Evolutionary conservation across 1,139 yeast genomes (phyloP).

Genomic region (Magnusiomyces magnusii): DNA sequence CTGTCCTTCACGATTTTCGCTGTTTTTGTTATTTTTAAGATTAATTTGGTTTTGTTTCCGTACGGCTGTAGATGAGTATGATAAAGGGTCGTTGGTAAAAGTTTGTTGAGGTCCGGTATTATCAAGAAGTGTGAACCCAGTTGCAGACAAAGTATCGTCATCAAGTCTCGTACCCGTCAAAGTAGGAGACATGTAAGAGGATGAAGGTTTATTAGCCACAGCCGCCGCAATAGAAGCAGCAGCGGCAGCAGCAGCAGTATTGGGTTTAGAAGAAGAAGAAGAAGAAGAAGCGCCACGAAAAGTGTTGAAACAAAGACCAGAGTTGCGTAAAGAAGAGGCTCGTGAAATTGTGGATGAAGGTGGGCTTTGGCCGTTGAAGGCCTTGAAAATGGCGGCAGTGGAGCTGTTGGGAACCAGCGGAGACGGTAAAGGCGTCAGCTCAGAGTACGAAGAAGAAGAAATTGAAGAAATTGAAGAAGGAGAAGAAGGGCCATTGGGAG

Average conservation of each 20-base stretch:
- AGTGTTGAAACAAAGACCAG: constrained; percentile 5
- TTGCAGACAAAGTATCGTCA: neutral
- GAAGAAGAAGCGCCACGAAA: too few relatives aligned
- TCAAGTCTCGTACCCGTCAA: neutral
- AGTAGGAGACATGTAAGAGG: neutral
- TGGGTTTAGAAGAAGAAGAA: neutral
- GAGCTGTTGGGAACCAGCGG: constrained; percentile 24
- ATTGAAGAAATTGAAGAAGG: constrained; percentile 9
- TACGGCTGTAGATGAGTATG: neutral
- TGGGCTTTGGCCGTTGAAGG: constrained; percentile 23
- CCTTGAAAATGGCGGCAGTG: constrained; percentile 19
- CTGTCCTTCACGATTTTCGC: neutral
- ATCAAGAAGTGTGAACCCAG: neutral
- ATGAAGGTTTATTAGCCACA: neutral
- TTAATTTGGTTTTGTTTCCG: neutral
- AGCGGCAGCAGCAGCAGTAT: neutral
- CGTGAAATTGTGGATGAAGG: constrained; percentile 24
- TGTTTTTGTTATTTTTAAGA: neutral
- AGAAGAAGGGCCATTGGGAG: neutral
- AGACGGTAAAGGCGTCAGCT: constrained; percentile 30
- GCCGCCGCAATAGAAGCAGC: neutral
- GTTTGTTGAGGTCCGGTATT: neutral
- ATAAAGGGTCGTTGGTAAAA: neutral
- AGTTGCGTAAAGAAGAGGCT: constrained; percentile 14
- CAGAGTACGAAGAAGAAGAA: constrained; percentile 16